These are phyloP conservation scores for Vigna nakashimae DNA, from an alignment of 306 rosid species.

Conservation along the genomic window DNA sequence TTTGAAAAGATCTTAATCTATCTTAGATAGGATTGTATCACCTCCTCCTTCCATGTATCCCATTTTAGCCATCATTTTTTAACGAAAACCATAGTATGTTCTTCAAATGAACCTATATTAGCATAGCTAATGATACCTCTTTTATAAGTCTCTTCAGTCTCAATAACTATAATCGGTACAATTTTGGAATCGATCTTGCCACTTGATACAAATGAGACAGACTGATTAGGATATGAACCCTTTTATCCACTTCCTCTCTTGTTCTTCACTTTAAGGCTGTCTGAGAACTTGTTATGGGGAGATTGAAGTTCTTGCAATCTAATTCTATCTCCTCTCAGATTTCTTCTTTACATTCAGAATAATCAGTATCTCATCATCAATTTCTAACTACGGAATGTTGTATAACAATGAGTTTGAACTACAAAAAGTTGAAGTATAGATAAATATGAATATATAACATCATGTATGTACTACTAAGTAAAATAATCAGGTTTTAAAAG, in stretches of 20 bases:
- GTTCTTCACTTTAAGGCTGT: slow-evolving; percentile 56
- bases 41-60: slow-evolving; percentile 86
- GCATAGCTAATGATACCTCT: slow-evolving; percentile 48
- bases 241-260: slow-evolving; percentile 55
- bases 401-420: no score
- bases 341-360: slow-evolving; percentile 45
- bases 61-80: slow-evolving; percentile 97
- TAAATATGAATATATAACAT: no score
- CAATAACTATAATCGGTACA: slow-evolving; percentile 44
- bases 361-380: no score
- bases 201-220: slow-evolving; percentile 80
- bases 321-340: slow-evolving; percentile 49
- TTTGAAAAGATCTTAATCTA: no score
- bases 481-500: no score
- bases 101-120: slow-evolving; percentile 73
- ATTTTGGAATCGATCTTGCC: slow-evolving; percentile 67
- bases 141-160: slow-evolving; percentile 50
- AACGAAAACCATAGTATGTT: slow-evolving; percentile 92
- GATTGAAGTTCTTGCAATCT: slow-evolving; percentile 46
- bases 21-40: no score
- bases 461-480: no score
- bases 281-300: slow-evolving; percentile 47
- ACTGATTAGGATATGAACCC: slow-evolving; percentile 66
- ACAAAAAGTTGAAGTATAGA: no score
- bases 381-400: no score